Conservation (phyloP, 2,329 filamentous ascomycete genomes). For the Calonectria hawksworthii region DNA sequence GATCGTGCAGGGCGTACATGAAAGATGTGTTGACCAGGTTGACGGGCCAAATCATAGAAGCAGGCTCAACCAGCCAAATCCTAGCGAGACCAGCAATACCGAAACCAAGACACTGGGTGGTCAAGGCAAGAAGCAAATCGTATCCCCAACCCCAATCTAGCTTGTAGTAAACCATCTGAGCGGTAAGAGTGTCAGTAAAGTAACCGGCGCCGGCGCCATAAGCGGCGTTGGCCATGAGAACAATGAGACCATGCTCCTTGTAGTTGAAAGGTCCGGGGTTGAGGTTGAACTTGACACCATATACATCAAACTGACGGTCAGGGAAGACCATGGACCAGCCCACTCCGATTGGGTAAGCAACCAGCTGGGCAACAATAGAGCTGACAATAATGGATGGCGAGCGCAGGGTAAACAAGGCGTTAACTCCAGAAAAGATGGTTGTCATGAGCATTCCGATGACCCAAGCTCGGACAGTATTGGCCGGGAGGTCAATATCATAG, state of each 20-base stretch:
- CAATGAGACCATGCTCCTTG: conserved; percentile 30
- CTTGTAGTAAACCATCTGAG: not conserved
- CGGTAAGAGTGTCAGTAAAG: not conserved
- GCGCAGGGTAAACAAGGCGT: not conserved
- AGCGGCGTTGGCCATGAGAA: conserved; percentile 23
- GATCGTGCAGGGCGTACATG: conserved; percentile 24
- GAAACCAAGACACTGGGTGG: conserved; percentile 62
- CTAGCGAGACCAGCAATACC: conserved; percentile 62
- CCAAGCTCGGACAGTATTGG: conserved; percentile 3
- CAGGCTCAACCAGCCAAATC: conserved; percentile 53
- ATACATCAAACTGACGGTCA: not conserved
- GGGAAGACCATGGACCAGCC: not conserved
- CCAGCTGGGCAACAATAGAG: not conserved
- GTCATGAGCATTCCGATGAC: conserved; percentile 7
- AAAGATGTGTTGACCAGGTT: conserved; percentile 20
- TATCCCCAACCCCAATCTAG: conserved; percentile 12
- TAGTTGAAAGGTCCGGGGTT: conserved; percentile 30
- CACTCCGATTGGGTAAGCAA: not conserved
- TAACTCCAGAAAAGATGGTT: not conserved
- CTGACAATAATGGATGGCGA: not conserved
- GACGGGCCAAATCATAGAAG: conserved; percentile 19
- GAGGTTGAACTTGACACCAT: conserved; percentile 11
- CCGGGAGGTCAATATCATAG: not conserved
- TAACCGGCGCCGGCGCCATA: conserved; percentile 2
- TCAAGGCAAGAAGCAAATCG: conserved; percentile 15